Evolutionary conservation across 2,329 filamentous ascomycete genomes (phyloP).

Genomic region (Pyrenophora tritici-repentis): DNA sequence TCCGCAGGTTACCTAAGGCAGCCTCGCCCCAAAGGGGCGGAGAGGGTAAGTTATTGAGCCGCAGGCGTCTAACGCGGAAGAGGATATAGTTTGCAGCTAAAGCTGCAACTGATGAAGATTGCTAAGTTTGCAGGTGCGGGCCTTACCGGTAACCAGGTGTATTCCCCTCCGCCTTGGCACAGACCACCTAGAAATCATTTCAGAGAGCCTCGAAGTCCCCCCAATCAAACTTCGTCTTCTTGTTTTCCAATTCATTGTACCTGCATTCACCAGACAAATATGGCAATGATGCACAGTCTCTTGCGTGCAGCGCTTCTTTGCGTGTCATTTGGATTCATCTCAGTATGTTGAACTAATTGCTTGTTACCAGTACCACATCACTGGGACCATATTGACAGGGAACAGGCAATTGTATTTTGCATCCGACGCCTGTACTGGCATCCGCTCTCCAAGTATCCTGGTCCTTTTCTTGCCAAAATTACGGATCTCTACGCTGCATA

Average conservation of each 20-base stretch:
- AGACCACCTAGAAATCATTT: not conserved
- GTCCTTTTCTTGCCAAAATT: conserved; percentile 17
- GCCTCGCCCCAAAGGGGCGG: too few species aligned
- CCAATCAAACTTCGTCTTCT: not conserved
- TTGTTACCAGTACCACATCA: not conserved
- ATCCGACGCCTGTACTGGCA: conserved; percentile 8
- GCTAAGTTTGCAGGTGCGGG: not conserved
- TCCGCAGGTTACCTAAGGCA: not conserved
- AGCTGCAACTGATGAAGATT: not conserved
- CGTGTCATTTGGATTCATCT: not conserved
- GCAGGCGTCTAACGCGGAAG: not conserved
- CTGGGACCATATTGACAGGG: not conserved
- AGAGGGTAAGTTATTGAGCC: not conserved
- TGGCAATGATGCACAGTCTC: not conserved
- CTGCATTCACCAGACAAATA: not conserved
- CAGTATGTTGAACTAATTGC: not conserved
- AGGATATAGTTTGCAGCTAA: not conserved
- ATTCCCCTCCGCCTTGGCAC: not conserved
- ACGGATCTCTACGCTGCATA: conserved; percentile 16
- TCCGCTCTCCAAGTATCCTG: conserved; percentile 19
- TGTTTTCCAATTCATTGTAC: not conserved
- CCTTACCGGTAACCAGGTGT: not conserved
- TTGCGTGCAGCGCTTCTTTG: not conserved
- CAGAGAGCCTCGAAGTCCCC: not conserved
- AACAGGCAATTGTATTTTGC: not conserved